These are phyloP conservation scores for Colletotrichum sp. DNA, from an alignment of 2,329 filamentous ascomycete genomes.

Conservation along the genomic window DNA sequence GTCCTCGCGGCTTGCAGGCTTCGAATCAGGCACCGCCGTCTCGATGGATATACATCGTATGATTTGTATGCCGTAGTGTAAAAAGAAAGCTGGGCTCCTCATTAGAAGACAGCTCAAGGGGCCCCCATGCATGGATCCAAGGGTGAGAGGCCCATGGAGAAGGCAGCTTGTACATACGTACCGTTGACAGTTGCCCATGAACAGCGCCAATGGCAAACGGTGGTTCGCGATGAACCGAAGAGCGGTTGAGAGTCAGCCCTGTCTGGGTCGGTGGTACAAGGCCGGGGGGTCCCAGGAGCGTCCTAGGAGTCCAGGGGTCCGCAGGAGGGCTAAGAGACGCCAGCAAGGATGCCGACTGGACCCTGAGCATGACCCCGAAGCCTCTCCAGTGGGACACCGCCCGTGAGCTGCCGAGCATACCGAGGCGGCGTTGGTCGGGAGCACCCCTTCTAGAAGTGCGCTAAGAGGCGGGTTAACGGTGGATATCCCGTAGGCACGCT, in stretches of 20 bases:
- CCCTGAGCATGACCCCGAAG: slow-evolving; percentile 6
- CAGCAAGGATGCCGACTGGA: not conserved
- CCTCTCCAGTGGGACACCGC: slow-evolving; percentile 6
- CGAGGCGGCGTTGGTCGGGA: not conserved
- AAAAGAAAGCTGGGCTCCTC: slow-evolving; percentile 11
- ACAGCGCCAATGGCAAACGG: not conserved
- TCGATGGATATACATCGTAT: slow-evolving; percentile 17
- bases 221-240: slow-evolving; percentile 7
- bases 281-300: not conserved
- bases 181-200: not conserved
- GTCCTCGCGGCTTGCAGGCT: not conserved
- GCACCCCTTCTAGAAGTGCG: not conserved
- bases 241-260: slow-evolving; percentile 2
- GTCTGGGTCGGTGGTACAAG: not conserved
- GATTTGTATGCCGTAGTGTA: slow-evolving; percentile 11
- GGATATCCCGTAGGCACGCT: not conserved
- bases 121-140: not conserved
- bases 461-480: not conserved
- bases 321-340: not conserved
- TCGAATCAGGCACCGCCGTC: slow-evolving; percentile 4
- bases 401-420: slow-evolving; percentile 11
- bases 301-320: not conserved
- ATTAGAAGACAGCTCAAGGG: slow-evolving; percentile 1
- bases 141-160: not conserved
- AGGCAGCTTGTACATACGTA: not conserved